Evolutionary conservation across 106 monocot species (phyloP), one percentile per base, ranked within the genome.

Genomic region (Dactylorhiza incarnata): DNA sequence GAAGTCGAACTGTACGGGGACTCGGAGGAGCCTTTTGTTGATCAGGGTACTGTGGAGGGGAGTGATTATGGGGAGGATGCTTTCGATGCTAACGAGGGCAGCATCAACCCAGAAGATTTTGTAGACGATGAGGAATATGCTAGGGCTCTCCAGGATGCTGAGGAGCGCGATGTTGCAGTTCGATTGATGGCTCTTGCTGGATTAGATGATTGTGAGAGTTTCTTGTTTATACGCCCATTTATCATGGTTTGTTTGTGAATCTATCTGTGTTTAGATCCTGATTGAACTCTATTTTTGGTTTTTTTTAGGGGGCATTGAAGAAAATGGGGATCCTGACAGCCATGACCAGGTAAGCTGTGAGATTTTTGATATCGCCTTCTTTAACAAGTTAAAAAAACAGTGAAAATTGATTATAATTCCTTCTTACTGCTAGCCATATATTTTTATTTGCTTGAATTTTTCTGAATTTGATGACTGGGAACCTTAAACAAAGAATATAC

Each of bases 131-230:
- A 99, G 75, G 89, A 91, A 0, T 99, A 82, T 81, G 94, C 94
- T 0, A 84, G 91, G 84, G 97, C 89, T 19, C 74, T 99, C 72
- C 97, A 99, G 84, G 94, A 94, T 6, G 93, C 84, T 0, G 97
- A 91, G 74, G 91, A 89, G 75, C 84, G 81, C 45, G 89, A 84
- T 15, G 77, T 94, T 9, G 93, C 93, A 29, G 78, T 75, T 11
- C 84, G 87, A 45, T 85, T 99, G 81, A 91, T 91, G 94, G 85
- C 82, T 0, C 83, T 94, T 71, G 79, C 94, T 12, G 96, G 96
- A 24, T 81, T 94, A 49, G 83, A 83, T 65, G 94, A 89, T 68
- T 94, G 94, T 99, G 71, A 78, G 92, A 47, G 23, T 24, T 26
- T 68, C 17, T 22, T 73, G 24, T 13, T 29, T 13, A 25, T 65